These are phyloP conservation scores for Hirsutella minnesotensis DNA, from an alignment of 2,329 filamentous ascomycete species.

Conservation along the genomic window DNA sequence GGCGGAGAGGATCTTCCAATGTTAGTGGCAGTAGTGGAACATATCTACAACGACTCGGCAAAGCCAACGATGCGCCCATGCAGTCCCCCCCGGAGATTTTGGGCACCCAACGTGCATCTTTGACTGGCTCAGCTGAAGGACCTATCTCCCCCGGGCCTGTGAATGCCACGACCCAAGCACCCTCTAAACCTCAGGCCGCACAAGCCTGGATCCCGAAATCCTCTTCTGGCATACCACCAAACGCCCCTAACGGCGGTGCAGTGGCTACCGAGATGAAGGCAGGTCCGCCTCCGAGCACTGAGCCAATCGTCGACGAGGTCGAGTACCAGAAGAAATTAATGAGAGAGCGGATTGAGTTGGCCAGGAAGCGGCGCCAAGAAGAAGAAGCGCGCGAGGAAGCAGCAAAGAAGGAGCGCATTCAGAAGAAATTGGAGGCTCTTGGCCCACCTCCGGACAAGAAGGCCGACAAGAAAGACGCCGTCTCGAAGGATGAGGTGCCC, in stretches of 20 bases:
- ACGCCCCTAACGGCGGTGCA: slow-evolving; percentile 23
- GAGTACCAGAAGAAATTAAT: slow-evolving; percentile 60
- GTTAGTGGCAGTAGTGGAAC: slow-evolving; percentile 77
- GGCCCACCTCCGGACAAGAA: slow-evolving; percentile 52
- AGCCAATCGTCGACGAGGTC: slow-evolving; percentile 39
- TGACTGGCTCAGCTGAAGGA: slow-evolving; percentile 37
- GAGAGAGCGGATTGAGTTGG: slow-evolving; percentile 57
- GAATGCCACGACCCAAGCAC: slow-evolving; percentile 14
- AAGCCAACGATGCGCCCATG: slow-evolving; percentile 28
- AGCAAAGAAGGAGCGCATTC: slow-evolving; percentile 58
- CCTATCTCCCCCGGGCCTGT: slow-evolving; percentile 30
- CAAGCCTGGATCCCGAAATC: slow-evolving; percentile 18
- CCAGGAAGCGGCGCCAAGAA: slow-evolving; percentile 54
- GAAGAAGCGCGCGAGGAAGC: slow-evolving; percentile 62
- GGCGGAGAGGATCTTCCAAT: slow-evolving; percentile 79
- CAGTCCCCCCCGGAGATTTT: slow-evolving; percentile 30
- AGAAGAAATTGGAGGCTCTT: slow-evolving; percentile 59
- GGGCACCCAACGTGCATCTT: slow-evolving; percentile 33
- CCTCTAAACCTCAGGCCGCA: slow-evolving; percentile 13
- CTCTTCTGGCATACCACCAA: slow-evolving; percentile 31
- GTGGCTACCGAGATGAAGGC: slow-evolving; percentile 17
- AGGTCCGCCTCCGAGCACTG: slow-evolving; percentile 17
- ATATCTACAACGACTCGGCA: slow-evolving; percentile 45
- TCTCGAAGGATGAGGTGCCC: slow-evolving; percentile 27
- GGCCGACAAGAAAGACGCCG: slow-evolving; percentile 38